These are phyloP conservation scores for Cryphonectria japonica DNA, from an alignment of 2,329 filamentous ascomycete species.

Conservation along the genomic window DNA sequence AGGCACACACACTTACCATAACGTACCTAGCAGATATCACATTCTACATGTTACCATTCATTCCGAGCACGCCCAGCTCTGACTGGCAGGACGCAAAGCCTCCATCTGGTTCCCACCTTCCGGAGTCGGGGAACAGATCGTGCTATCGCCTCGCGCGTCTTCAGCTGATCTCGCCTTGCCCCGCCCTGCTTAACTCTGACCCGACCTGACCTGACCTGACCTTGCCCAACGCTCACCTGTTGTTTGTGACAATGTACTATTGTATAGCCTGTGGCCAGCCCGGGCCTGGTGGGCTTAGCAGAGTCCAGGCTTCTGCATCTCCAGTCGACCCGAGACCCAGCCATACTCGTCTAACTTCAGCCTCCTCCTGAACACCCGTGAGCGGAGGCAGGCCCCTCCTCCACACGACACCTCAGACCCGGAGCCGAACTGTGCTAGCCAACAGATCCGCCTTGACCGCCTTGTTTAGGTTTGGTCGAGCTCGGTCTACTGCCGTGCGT, in stretches of 20 bases:
- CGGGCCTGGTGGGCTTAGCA: neutral
- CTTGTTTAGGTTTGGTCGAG: neutral
- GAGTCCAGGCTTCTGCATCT: neutral
- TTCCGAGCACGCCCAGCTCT: neutral
- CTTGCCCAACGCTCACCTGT: neutral
- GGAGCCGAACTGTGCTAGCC: conserved; percentile 12
- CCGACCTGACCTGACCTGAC: neutral
- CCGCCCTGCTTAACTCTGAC: neutral
- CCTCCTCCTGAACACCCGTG: conserved; percentile 6
- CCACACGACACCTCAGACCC: conserved; percentile 16
- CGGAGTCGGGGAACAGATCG: neutral
- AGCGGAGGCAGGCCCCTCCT: conserved; percentile 6
- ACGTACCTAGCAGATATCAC: neutral
- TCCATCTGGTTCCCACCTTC: conserved; percentile 5
- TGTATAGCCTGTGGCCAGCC: neutral
- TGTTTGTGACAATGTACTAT: neutral
- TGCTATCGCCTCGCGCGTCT: neutral
- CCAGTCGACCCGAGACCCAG: neutral
- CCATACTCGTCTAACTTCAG: conserved; percentile 15
- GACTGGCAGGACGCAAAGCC: neutral
- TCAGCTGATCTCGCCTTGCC: neutral
- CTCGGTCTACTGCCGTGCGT: conserved; percentile 11
- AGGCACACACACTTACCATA: neutral
- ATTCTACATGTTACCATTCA: neutral
- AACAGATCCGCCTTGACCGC: conserved; percentile 6